phyloP scores from a whole-genome alignment of 2,329 filamentous ascomycete genomes.

The Claviceps sp. region DNA sequence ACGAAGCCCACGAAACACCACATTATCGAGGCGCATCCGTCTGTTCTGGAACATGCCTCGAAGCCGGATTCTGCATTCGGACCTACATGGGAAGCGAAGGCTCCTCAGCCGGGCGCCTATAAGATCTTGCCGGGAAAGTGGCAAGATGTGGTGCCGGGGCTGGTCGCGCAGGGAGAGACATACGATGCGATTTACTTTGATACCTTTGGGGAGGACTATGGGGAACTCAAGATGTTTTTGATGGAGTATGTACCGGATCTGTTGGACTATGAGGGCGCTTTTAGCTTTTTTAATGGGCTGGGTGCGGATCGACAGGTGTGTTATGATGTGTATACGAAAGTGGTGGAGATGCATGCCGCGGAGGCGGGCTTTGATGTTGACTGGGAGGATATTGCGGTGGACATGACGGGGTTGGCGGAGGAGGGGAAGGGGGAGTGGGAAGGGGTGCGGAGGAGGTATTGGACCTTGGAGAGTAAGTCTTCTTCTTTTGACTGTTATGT shows the following conservation, averaged over 20 bases:
- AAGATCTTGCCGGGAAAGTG: slow-evolving; percentile 57
- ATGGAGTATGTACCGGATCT: slow-evolving; percentile 72
- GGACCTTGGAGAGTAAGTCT: slow-evolving; percentile 53
- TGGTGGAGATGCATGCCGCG: slow-evolving; percentile 79
- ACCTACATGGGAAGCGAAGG: slow-evolving; percentile 37
- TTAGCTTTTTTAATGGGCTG: slow-evolving; percentile 82
- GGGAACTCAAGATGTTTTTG: slow-evolving; percentile 75
- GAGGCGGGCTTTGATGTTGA: slow-evolving; percentile 84
- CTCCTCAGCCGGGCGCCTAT: slow-evolving; percentile 51
- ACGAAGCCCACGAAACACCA: slow-evolving; percentile 59
- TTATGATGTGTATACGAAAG: slow-evolving; percentile 91
- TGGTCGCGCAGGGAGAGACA: slow-evolving; percentile 53
- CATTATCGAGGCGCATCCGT: slow-evolving; percentile 75
- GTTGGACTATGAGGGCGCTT: slow-evolving; percentile 57
- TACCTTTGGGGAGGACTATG: slow-evolving; percentile 91
- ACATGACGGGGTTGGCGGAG: slow-evolving; percentile 49
- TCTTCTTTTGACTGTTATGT: neutral
- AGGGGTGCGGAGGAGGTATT: slow-evolving; percentile 78
- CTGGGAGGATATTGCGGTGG: slow-evolving; percentile 67
- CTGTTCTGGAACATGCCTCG: slow-evolving; percentile 53
- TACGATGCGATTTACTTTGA: slow-evolving; percentile 95
- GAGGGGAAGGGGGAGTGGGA: slow-evolving; percentile 69
- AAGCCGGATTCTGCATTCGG: slow-evolving; percentile 38
- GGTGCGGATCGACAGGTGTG: slow-evolving; percentile 85
- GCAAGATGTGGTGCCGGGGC: slow-evolving; percentile 63